These are phyloP conservation scores for Salvia splendens DNA, from an alignment of 257 asterid species.

Conservation along the genomic window DNA sequence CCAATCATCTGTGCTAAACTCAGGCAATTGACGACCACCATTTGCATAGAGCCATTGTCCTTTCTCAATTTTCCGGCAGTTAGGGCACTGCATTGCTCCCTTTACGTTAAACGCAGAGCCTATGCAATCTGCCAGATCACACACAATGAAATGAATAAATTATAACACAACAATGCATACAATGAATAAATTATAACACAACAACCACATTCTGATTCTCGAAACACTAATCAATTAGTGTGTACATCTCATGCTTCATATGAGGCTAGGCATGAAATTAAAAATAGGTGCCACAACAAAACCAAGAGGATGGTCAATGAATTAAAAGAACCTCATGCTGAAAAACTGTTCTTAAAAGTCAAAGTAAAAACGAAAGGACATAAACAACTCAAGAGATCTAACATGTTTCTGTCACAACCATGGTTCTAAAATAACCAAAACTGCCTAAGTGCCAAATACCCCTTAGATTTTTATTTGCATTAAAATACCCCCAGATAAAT, in stretches of 20 bases:
- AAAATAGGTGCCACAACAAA: background rate
- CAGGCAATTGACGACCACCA: constrained; percentile 61
- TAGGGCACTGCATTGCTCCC: constrained; percentile 95
- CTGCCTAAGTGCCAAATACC: too few species aligned
- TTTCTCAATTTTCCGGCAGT: too few species aligned
- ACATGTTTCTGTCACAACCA: too few species aligned
- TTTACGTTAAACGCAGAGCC: constrained; percentile 92
- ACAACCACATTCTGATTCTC: constrained; percentile 1
- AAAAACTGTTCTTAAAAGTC: too few species aligned
- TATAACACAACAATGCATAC: background rate
- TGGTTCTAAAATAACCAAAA: too few species aligned
- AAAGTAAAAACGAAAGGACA: too few species aligned
- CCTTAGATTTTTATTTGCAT: too few species aligned
- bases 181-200: constrained; percentile 10
- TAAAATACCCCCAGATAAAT: too few species aligned
- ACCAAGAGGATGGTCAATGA: background rate
- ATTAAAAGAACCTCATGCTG: background rate
- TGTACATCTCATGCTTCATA: background rate
- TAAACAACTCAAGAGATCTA: too few species aligned
- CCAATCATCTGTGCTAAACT: constrained; percentile 83
- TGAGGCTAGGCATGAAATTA: background rate
- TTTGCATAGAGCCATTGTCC: too few species aligned
- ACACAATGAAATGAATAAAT: constrained; percentile 16
- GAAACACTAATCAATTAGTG: constrained; percentile 11
- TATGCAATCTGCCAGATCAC: constrained; percentile 77